These are phyloP conservation scores for Mortierella sp. DNA, from an alignment of 371 early-diverging fungal genomes.

Conservation along the genomic window DNA sequence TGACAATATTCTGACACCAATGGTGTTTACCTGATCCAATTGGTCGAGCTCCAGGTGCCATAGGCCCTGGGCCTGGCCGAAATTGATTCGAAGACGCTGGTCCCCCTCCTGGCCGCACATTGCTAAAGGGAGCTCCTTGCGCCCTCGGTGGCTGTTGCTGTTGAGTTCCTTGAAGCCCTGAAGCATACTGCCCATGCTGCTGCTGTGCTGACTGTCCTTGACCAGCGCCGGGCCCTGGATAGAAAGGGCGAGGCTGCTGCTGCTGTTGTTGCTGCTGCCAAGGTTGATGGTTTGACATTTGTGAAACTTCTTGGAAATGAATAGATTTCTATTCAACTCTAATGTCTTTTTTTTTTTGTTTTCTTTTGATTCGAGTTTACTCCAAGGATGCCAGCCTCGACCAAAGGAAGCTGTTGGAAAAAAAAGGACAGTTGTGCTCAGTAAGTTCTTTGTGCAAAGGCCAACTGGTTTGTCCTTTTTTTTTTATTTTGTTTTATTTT, in stretches of 20 bases:
- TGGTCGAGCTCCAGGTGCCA: slow-evolving; percentile 22
- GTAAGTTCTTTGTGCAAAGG: neutral
- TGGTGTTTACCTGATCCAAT: slow-evolving; percentile 19
- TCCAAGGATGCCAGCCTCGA: slow-evolving; percentile 1
- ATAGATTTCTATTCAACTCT: neutral
- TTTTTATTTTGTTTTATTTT: too few species aligned
- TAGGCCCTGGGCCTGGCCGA: slow-evolving; percentile 18
- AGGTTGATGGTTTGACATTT: slow-evolving; percentile 2
- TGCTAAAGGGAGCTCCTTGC: slow-evolving; percentile 12
- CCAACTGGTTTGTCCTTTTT: neutral
- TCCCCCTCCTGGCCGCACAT: slow-evolving; percentile 23
- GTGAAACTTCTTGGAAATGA: neutral
- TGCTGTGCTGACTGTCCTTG: slow-evolving; percentile 14
- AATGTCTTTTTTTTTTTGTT: neutral
- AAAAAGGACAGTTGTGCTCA: neutral
- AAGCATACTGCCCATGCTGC: slow-evolving; percentile 10
- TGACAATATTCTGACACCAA: neutral
- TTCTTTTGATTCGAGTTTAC: neutral
- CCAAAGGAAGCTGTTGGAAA: neutral
- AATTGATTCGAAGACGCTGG: slow-evolving; percentile 15
- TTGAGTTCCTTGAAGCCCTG: neutral
- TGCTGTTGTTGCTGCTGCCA: slow-evolving; percentile 18
- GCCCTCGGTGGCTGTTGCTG: slow-evolving; percentile 25
- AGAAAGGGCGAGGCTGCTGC: slow-evolving; percentile 19
- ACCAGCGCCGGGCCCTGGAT: slow-evolving; percentile 7